Base-by-base conservation (phyloP, 2,329 filamentous ascomycete species). In the Byssochlamys sp. region DNA sequence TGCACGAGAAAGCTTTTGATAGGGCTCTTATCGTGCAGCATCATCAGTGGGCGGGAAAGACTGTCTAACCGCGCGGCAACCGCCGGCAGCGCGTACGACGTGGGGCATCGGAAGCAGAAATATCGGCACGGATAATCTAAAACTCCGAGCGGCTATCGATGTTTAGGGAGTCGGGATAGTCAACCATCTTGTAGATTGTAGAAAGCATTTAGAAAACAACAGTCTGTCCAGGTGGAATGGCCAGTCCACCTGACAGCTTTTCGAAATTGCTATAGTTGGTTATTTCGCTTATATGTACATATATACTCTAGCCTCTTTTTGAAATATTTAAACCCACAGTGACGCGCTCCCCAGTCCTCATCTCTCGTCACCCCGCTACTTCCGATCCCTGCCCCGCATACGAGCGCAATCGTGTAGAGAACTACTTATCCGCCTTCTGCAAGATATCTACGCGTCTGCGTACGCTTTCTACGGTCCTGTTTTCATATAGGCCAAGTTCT, bases 101-200 rank as follows among this genome's bases (percentile, higher is more conserved):
- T 28, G 49, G 49, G 49, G 49, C 49, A 26, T 26, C 49, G 49
- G 59, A 59, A 58, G 57, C 58, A 58, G n/a, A 53, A 51, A 35
- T 35, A 31, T 27, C 60, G 60, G 60, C 57, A 29, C 63, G 66
- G 66, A 35, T 7, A n/a, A 64, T 65, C 51, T n/a, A 3, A 57
- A 60, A 24, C 35, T 63, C 65, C 66, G 65, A 52, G 48, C 27
- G 55, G 53, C 67, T 69, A 57, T 60, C 59, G 28, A 56, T 60
- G 2, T 59, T 1, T 67, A 70, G 2, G 60, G 65, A 24, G 65
- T 67, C 4, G 69, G 71, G 53, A 56, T 70, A 9, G 64, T 70
- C 61, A 52, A 69, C 27, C 68, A 65, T 54, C 69, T 45, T 14
- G 12, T 45, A 45, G 19, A 45, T n/a, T 45, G n/a, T 45, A 45